Evolutionary conservation across 163 green algal genomes (phyloP), one percentile per base, ranked within the genome.

Genomic region (Scenedesmus sp.): DNA sequence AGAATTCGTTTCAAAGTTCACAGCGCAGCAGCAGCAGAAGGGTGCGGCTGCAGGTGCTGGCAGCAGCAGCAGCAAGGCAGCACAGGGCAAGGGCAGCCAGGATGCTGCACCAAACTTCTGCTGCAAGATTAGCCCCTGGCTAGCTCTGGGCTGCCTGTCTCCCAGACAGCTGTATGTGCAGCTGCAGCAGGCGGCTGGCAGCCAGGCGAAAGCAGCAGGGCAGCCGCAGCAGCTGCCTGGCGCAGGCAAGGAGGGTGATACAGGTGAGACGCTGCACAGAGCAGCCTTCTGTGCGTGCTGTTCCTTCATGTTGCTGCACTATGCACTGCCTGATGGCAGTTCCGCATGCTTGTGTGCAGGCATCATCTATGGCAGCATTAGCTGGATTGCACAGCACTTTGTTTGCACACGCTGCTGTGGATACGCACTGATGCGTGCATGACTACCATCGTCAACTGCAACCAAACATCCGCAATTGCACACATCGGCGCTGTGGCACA

Each of bases 91-190:
- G 70, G 59, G 86, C 55, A 86, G 20, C 52, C 56, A 59, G 55
- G 90, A 56, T 16, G 89, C 79, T 18, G 92, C 73, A 26, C 46
- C 66, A 34, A 90, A 88, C 82, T 95, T 95, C 77, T 94, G 88
- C 81, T 94, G 92, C 91, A 94, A 92, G 81, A 95, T 95, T 82
- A 95, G 93, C 9, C 94, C 94, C 26, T 96, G 94, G 94, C 74
- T 97, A 46, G 94, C 94, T 10, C 82, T 97, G 76, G 94, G 95
- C 81, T 95, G 95, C 92, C 82, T 95, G 26, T 96, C 95, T 0
- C 92, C 93, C 1, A 92, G 92, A 46, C 82, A 94, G 90, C 67
- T 96, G 70, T 92, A 94, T 84, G 70, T 90, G 89, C 66, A 94
- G 62, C 79, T 94, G 62, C 92, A 91, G 90, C 86, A 91, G 18